Evolutionary conservation across 108 stramenopile species (phyloP).

Genomic region (Chaetoceros muelleri): DNA sequence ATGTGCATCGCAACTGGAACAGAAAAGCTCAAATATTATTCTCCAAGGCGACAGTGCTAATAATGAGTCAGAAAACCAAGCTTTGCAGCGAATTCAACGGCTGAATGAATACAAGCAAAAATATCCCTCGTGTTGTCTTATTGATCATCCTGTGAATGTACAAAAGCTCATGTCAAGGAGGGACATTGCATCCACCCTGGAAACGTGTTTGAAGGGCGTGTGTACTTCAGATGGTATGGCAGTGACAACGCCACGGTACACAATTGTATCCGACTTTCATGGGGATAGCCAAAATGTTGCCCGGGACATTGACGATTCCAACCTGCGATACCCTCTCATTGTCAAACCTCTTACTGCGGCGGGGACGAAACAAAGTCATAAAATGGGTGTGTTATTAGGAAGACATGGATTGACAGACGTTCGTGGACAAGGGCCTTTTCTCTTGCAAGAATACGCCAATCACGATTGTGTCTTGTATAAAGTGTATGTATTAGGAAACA

Average conservation of each 20-base stretch:
- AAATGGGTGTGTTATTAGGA: conserved; percentile 60
- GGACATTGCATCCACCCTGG: conserved; percentile 51
- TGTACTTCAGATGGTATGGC: conserved; percentile 40
- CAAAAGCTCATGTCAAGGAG: conserved; percentile 66
- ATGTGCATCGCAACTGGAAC: conserved; percentile 20
- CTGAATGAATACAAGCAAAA: conserved; percentile 46
- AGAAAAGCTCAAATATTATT: neutral
- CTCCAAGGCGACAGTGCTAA: conserved; percentile 5
- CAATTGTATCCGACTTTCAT: conserved; percentile 17
- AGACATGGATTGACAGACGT: conserved; percentile 30
- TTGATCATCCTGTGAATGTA: conserved; percentile 62
- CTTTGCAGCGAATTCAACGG: conserved; percentile 45
- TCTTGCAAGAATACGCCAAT: conserved; percentile 78
- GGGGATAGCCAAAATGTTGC: conserved; percentile 1
- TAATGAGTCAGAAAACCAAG: conserved; percentile 20
- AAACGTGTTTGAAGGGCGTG: conserved; percentile 39
- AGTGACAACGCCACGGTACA: conserved; percentile 55
- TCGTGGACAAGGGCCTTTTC: conserved; percentile 11
- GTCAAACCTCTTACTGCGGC: conserved; percentile 78
- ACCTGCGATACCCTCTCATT: conserved; percentile 59
- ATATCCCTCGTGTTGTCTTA: conserved; percentile 56
- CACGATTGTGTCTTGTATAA: conserved; percentile 74
- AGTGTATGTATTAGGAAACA: conserved; percentile 76
- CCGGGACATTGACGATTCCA: conserved; percentile 22
- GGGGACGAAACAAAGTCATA: conserved; percentile 69